Percentiles rank a stretch among this genome's conserved stretches.
Conservation (phyloP, 2,329 filamentous ascomycete species). For the Verticillium zaregamsianum region DNA sequence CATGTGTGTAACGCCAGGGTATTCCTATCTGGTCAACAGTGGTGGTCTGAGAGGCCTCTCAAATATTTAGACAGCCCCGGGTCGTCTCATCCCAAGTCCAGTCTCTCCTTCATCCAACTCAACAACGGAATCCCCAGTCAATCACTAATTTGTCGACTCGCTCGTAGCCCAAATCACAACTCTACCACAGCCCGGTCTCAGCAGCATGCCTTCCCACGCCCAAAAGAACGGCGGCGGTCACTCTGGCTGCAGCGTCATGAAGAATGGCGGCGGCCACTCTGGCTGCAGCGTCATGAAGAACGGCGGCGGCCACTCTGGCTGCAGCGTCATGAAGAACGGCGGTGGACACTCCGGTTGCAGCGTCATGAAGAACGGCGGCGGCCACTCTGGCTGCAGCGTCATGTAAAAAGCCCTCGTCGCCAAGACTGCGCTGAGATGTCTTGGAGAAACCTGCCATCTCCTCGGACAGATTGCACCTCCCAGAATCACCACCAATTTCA, state of each 20-base stretch:
- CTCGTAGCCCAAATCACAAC: neutral
- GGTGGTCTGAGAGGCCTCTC: no score
- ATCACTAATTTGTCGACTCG: neutral
- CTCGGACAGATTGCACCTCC: neutral
- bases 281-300: slow-evolving; percentile 25
- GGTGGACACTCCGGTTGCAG: slow-evolving; percentile 15
- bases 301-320: slow-evolving; percentile 9
- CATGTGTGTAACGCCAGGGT: no score
- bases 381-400: slow-evolving; percentile 19
- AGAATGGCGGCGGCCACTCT: neutral
- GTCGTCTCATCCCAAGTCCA: no score
- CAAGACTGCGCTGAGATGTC: neutral
- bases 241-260: slow-evolving; percentile 25
- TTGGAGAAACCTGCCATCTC: neutral
- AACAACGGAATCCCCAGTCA: neutral
- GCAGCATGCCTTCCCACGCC: neutral
- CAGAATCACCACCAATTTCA: neutral
- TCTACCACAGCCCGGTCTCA: neutral
- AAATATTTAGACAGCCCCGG: no score
- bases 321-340: slow-evolving; percentile 23
- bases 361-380: slow-evolving; percentile 10
- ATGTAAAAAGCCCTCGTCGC: slow-evolving; percentile 22
- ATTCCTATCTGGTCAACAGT: no score
- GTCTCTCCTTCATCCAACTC: no score
- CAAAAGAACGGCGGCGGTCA: neutral